phyloP scores from a whole-genome alignment of 192 early-diverging fungal genomes.

The Ramicandelaber brevisporus region DNA sequence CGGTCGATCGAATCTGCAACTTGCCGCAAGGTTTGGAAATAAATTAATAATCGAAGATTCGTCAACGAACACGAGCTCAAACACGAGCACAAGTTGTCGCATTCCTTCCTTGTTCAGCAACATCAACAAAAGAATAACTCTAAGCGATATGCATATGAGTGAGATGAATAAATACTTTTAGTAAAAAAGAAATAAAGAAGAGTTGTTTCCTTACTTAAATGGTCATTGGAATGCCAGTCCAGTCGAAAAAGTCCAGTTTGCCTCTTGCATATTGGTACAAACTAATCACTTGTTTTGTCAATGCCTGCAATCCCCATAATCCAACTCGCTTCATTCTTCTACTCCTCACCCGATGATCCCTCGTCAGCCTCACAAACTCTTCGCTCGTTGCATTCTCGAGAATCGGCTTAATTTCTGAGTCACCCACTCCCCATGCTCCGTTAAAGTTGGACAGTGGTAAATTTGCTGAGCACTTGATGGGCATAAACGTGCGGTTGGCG shows the following conservation, averaged over 20 bases:
- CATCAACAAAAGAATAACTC: no score
- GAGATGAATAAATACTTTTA: no score
- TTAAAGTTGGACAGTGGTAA: constrained; percentile 65
- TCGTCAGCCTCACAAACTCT: constrained; percentile 45
- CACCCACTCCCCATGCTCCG: constrained; percentile 78
- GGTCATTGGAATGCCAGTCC: constrained; percentile 8
- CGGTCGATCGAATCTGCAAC: no score
- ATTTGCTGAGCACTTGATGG: constrained; percentile 53
- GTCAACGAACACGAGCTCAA: no score
- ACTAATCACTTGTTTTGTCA: constrained; percentile 38
- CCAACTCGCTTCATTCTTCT: constrained; percentile 66
- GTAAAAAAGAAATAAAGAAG: no score
- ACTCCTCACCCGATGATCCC: constrained; percentile 60
- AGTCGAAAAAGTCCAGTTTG: constrained; percentile 42
- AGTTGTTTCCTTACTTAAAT: no score
- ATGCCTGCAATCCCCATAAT: constrained; percentile 59
- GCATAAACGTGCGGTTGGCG: constrained; percentile 60
- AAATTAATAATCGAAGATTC: no score
- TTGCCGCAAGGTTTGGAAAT: no score
- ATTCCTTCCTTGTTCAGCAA: no score
- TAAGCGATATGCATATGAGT: no score
- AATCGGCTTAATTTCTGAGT: constrained; percentile 44
- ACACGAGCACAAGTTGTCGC: no score
- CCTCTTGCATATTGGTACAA: constrained; percentile 49
- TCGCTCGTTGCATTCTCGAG: constrained; percentile 62